These are phyloP conservation scores for Ophiorrhiza pumila DNA, from an alignment of 257 asterid genomes.

Conservation along the genomic window DNA sequence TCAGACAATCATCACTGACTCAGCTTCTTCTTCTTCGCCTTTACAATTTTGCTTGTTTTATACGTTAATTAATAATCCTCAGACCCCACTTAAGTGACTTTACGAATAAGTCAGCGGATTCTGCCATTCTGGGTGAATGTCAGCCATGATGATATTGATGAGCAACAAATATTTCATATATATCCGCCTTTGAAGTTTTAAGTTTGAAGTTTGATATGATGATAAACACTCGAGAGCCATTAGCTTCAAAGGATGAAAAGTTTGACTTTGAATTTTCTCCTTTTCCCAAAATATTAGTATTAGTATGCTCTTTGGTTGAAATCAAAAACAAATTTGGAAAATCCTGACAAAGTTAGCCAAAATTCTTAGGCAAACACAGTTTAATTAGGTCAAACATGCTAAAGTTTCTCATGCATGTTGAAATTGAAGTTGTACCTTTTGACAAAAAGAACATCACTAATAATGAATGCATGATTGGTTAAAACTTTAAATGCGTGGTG, in stretches of 20 bases:
- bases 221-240: neutral
- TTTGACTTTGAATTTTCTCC: slow-evolving; percentile 24
- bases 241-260: slow-evolving; percentile 15
- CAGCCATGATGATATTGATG: too few species aligned
- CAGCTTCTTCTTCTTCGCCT: neutral
- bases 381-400: too few species aligned
- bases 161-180: neutral
- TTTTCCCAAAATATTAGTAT: neutral
- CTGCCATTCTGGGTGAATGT: slow-evolving; percentile 17
- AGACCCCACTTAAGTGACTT: slow-evolving; percentile 35
- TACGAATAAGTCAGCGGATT: slow-evolving; percentile 24
- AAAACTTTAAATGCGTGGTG: too few species aligned
- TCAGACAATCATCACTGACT: too few species aligned
- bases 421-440: neutral
- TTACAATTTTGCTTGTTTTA: slow-evolving; percentile 25
- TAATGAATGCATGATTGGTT: too few species aligned
- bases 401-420: too few species aligned
- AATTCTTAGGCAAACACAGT: neutral
- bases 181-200: neutral
- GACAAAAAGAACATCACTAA: too few species aligned
- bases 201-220: too few species aligned
- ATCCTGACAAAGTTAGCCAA: neutral
- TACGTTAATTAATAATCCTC: slow-evolving; percentile 1
- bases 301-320: too few species aligned
- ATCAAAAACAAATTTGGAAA: too few species aligned